A percentile compares a stretch with the other conserved stretches of the same genome.
These are phyloP conservation scores for Solanum pinnatisectum DNA, from an alignment of 257 asterid species.

Conservation along the genomic window DNA sequence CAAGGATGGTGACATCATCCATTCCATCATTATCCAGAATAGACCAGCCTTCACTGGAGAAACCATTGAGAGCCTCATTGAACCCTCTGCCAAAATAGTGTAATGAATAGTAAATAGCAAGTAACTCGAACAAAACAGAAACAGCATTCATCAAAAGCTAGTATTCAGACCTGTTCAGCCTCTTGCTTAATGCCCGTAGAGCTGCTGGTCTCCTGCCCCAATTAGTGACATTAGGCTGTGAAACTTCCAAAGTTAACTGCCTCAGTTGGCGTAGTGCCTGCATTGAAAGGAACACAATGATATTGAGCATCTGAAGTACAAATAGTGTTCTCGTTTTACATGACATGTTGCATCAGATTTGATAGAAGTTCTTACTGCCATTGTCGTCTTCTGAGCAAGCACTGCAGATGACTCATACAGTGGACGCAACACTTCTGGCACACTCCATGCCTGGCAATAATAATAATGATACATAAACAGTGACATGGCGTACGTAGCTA, in stretches of 20 bases:
- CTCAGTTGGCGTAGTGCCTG: slow-evolving; percentile 87
- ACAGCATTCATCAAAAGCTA: neutral
- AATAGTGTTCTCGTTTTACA: neutral
- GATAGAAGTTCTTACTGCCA: slow-evolving; percentile 46
- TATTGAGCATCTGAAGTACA: neutral
- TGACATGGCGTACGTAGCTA: neutral
- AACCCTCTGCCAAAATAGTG: slow-evolving; percentile 49
- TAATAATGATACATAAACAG: neutral
- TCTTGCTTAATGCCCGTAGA: slow-evolving; percentile 69
- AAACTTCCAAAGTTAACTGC: slow-evolving; percentile 68
- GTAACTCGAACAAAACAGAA: neutral
- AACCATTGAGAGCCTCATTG: slow-evolving; percentile 84
- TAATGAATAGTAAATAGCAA: neutral
- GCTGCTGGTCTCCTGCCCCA: slow-evolving; percentile 92
- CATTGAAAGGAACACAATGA: neutral
- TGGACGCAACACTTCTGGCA: slow-evolving; percentile 86
- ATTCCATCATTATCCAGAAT: slow-evolving; percentile 60
- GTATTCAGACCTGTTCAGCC: slow-evolving; percentile 56
- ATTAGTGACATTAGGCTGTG: slow-evolving; percentile 60
- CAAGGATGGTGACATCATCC: slow-evolving; percentile 72
- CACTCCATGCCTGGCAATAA: slow-evolving; percentile 58
- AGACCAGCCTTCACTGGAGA: slow-evolving; percentile 80
- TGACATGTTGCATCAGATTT: neutral
- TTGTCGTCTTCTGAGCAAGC: slow-evolving; percentile 68
- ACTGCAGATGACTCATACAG: slow-evolving; percentile 73